A percentile compares a stretch with the other conserved stretches of the same genome.
These are phyloP conservation scores for Orbilia brochopaga DNA, from an alignment of 2,329 filamentous ascomycete genomes.

Conservation along the genomic window DNA sequence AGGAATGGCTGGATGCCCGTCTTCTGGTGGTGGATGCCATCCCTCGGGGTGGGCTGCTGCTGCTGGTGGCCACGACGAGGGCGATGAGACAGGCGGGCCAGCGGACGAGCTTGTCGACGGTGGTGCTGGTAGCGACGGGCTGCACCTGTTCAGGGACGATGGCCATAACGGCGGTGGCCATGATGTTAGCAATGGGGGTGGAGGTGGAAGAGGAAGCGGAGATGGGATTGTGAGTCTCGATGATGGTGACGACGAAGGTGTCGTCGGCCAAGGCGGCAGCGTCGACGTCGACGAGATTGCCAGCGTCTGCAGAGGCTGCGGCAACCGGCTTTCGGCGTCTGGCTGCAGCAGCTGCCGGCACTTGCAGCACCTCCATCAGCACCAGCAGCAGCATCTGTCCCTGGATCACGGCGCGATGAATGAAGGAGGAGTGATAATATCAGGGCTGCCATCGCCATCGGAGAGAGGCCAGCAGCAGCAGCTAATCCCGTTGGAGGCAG, in stretches of 20 bases:
- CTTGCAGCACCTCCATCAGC: no score
- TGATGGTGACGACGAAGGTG: conserved; percentile 1
- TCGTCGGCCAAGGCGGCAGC: conserved; percentile 13
- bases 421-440: conserved; percentile 21
- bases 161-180: conserved; percentile 24
- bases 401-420: conserved; percentile 32
- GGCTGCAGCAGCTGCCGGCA: no score
- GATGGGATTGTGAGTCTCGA: no score
- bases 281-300: conserved; percentile 4
- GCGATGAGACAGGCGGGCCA: conserved; percentile 49
- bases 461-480: conserved; percentile 27
- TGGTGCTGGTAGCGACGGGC: conserved; percentile 44
- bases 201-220: background rate
- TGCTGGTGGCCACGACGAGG: no score
- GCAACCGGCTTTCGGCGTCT: no score
- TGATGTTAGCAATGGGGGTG: background rate
- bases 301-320: conserved; percentile 1
- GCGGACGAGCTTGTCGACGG: conserved; percentile 34
- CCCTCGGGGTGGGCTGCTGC: conserved; percentile 45
- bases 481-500: conserved; percentile 45
- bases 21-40: conserved; percentile 23
- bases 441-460: no score
- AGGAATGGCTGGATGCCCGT: no score
- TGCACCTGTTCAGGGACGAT: conserved; percentile 41
- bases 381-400: conserved; percentile 1